phyloP scores from a whole-genome alignment of 305 asterid species.

The Solanum hybrid region DNA sequence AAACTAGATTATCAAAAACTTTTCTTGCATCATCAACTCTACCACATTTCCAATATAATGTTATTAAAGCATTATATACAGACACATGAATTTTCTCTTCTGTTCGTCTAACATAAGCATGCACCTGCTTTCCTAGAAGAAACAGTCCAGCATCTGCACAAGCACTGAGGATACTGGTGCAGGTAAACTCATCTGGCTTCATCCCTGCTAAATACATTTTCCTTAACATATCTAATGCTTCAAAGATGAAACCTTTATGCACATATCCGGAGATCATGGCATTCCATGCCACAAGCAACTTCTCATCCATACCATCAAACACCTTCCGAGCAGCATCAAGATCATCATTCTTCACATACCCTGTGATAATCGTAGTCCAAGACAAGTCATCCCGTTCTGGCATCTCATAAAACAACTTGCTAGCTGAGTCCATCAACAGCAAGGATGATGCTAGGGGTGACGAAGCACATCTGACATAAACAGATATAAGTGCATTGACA shows the following conservation, averaged over 20 bases:
- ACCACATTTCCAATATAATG: constrained; percentile 75
- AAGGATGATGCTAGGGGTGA: constrained; percentile 42
- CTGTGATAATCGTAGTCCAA: constrained; percentile 86
- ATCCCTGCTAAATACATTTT: constrained; percentile 53
- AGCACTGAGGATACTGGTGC: constrained; percentile 62
- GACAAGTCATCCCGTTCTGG: constrained; percentile 57
- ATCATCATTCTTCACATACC: constrained; percentile 65
- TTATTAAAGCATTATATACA: constrained; percentile 64
- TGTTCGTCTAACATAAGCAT: constrained; percentile 54
- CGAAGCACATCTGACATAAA: constrained; percentile 66
- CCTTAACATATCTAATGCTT: constrained; percentile 60
- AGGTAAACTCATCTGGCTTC: constrained; percentile 65
- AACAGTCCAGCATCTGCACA: constrained; percentile 61
- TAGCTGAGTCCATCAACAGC: constrained; percentile 49
- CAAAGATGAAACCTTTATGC: constrained; percentile 49
- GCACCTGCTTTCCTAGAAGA: constrained; percentile 71
- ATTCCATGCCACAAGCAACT: constrained; percentile 82
- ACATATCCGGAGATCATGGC: constrained; percentile 85
- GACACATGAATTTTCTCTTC: constrained; percentile 51
- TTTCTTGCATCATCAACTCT: constrained; percentile 48
- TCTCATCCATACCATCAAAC: constrained; percentile 66
- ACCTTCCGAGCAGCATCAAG: constrained; percentile 59
- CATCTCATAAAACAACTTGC: constrained; percentile 66
- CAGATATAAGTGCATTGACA: constrained; percentile 62
- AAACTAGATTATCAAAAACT: constrained; percentile 39